These are phyloP conservation scores for Mycena galericulata DNA, from an alignment of 768 basidiomycete genomes.

Conservation along the genomic window DNA sequence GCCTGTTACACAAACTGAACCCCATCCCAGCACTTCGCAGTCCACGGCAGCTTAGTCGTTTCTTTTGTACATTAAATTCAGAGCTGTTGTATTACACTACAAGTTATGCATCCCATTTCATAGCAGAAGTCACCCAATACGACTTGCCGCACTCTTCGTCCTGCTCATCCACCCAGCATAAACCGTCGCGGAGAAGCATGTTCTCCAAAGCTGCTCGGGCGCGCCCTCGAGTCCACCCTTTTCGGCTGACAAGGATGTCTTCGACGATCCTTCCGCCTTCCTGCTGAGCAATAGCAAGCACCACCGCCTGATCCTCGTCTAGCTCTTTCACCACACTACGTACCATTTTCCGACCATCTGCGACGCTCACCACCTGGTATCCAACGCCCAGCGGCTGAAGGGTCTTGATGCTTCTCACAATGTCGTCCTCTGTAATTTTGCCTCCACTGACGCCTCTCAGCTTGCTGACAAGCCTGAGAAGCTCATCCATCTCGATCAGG, in stretches of 20 bases:
- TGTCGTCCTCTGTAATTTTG: constrained; percentile 88
- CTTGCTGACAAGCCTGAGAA: constrained; percentile 82
- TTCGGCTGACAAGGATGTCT: constrained; percentile 65
- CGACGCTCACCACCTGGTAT: constrained; percentile 84
- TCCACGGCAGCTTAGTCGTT: background rate
- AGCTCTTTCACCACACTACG: constrained; percentile 91
- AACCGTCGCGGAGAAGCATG: constrained; percentile 89
- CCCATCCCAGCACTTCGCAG: background rate
- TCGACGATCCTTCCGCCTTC: constrained; percentile 79
- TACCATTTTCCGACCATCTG: constrained; percentile 80
- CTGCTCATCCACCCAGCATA: constrained; percentile 97
- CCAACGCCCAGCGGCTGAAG: constrained; percentile 92
- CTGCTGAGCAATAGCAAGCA: constrained; percentile 79
- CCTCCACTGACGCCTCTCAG: constrained; percentile 77
- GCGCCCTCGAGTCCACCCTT: constrained; percentile 85
- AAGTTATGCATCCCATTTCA: constrained; percentile 77
- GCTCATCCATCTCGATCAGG: constrained; percentile 88
- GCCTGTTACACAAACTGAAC: background rate
- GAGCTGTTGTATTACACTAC: constrained; percentile 5
- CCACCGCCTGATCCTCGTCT: constrained; percentile 88
- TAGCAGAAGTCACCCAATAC: constrained; percentile 92
- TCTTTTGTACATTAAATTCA: constrained; percentile 1
- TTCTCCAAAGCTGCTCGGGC: constrained; percentile 86
- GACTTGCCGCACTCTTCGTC: constrained; percentile 72
- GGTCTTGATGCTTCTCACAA: constrained; percentile 85